Evolutionary conservation across 2,329 filamentous ascomycete species (phyloP).

Genomic region (Cadophora gregata): DNA sequence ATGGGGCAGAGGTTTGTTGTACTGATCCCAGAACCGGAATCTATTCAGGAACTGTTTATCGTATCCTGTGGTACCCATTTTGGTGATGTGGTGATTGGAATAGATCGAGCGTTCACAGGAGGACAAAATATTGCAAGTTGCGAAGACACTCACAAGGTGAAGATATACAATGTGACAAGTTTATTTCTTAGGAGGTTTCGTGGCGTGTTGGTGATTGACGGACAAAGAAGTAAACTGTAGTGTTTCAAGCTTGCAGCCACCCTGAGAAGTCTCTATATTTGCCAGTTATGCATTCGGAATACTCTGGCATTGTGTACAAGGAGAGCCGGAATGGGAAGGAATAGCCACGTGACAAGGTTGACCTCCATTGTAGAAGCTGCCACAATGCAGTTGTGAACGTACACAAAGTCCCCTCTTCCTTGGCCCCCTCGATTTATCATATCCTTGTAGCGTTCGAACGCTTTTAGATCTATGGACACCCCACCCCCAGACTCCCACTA

Average conservation of each 20-base stretch:
- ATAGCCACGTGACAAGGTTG: not conserved
- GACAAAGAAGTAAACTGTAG: too few species aligned
- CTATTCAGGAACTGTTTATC: not conserved
- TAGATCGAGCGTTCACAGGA: not conserved
- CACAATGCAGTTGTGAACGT: too few species aligned
- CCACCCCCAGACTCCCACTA: conserved; percentile 1
- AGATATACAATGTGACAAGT: too few species aligned
- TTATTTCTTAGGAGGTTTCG: too few species aligned
- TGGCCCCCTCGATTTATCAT: too few species aligned
- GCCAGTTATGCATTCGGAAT: not conserved
- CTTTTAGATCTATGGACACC: not conserved
- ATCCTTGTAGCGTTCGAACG: not conserved
- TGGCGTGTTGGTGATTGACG: too few species aligned
- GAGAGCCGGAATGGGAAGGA: not conserved
- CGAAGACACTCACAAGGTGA: too few species aligned
- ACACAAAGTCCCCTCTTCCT: too few species aligned
- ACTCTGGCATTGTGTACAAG: not conserved
- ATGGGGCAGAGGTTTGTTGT: not conserved
- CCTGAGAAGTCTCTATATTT: not conserved
- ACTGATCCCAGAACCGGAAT: not conserved
- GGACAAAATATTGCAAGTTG: not conserved
- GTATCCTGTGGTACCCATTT: not conserved
- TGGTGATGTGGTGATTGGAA: not conserved
- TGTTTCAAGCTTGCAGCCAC: too few species aligned
- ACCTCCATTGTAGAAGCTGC: too few species aligned